phyloP scores from a whole-genome alignment of 768 basidiomycete genomes.

The Kondoa malvinella region DNA sequence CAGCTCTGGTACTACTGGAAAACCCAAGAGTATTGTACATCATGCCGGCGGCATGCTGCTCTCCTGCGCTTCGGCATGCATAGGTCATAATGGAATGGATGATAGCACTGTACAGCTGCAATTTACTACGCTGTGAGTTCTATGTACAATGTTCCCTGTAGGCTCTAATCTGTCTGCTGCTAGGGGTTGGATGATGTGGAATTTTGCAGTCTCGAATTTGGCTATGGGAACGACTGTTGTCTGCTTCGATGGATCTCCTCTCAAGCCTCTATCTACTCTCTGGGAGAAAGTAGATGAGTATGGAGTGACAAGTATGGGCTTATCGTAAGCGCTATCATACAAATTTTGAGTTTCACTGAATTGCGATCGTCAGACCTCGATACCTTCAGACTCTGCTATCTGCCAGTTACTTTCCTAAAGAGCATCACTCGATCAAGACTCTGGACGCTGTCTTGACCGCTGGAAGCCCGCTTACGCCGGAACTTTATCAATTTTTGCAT shows the following conservation, averaged over 20 bases:
- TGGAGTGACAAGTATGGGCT: neutral
- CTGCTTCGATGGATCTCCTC: constrained; percentile 18
- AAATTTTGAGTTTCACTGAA: neutral
- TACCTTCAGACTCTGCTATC: constrained; percentile 17
- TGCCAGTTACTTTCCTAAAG: constrained; percentile 17
- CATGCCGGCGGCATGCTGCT: constrained; percentile 18
- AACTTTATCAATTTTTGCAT: constrained; percentile 16
- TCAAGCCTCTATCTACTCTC: constrained; percentile 12
- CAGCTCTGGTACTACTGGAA: neutral
- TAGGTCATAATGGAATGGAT: constrained; percentile 6
- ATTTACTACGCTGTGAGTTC: constrained; percentile 18
- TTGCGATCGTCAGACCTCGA: constrained; percentile 16
- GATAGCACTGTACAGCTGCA: constrained; percentile 11
- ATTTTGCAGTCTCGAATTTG: constrained; percentile 11
- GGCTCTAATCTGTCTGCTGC: neutral
- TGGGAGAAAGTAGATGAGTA: constrained; percentile 19
- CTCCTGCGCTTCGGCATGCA: constrained; percentile 2
- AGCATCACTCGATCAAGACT: constrained; percentile 13
- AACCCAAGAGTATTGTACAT: constrained; percentile 12
- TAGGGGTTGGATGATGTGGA: constrained; percentile 4
- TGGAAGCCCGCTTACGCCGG: constrained; percentile 16
- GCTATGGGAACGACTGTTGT: constrained; percentile 12
- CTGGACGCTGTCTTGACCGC: constrained; percentile 11
- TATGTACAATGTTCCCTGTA: neutral
- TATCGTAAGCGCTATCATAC: neutral